Evolutionary conservation across 371 early-diverging fungal species (phyloP).

Genomic region (Mucor piriformis): DNA sequence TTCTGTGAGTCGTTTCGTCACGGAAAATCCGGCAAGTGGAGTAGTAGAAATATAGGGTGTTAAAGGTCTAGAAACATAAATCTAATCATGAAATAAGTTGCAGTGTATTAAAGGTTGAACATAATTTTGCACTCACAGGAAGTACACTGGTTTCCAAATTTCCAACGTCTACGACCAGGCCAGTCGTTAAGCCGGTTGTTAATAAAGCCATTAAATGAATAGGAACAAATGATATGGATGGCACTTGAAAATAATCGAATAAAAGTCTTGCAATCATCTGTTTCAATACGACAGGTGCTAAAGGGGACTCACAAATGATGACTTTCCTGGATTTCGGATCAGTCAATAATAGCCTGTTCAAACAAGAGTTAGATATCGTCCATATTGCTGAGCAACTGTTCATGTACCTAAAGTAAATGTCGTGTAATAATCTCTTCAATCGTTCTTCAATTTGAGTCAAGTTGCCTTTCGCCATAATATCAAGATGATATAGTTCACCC

Average conservation of each 20-base stretch:
- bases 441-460: slow-evolving; percentile 42
- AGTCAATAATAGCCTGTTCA: slow-evolving; percentile 66
- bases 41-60: slow-evolving; percentile 68
- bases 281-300: slow-evolving; percentile 77
- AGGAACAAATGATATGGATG: slow-evolving; percentile 84
- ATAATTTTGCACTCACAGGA: slow-evolving; percentile 63
- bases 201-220: slow-evolving; percentile 75
- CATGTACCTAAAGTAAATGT: slow-evolving; percentile 50
- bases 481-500: slow-evolving; percentile 54
- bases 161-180: slow-evolving; percentile 86
- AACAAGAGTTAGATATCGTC: no score
- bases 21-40: slow-evolving; percentile 73
- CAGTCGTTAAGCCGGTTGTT: slow-evolving; percentile 78
- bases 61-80: slow-evolving; percentile 79
- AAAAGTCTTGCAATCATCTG: slow-evolving; percentile 71
- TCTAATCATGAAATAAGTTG: slow-evolving; percentile 39
- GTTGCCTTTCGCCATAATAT: slow-evolving; percentile 50
- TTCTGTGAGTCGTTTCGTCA: slow-evolving; percentile 61
- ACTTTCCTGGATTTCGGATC: slow-evolving; percentile 89
- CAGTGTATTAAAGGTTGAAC: neutral
- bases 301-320: slow-evolving; percentile 80
- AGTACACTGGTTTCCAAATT: slow-evolving; percentile 75
- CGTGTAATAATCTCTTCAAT: slow-evolving; percentile 44
- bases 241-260: slow-evolving; percentile 81
- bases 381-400: neutral